These are phyloP conservation scores for Inga oerstediana DNA, from an alignment of 306 rosid genomes.

Conservation along the genomic window DNA sequence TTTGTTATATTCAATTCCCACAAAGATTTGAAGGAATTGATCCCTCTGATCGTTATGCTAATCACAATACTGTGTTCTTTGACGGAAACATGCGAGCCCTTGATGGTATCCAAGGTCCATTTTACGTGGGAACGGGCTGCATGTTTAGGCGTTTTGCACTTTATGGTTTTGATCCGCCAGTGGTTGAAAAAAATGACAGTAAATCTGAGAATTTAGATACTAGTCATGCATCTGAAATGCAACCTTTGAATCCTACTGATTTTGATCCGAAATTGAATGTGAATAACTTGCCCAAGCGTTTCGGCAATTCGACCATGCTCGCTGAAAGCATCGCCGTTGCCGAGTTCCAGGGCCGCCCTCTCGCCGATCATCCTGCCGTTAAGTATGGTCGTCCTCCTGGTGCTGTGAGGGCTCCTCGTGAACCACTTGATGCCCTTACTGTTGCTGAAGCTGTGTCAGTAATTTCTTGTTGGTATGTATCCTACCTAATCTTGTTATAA, in stretches of 20 bases:
- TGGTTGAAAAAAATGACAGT: conserved; percentile 17
- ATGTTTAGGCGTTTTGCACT: conserved; percentile 87
- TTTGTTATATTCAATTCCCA: conserved; percentile 61
- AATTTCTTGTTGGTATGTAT: conserved; percentile 78
- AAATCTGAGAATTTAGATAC: not conserved
- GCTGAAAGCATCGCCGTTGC: conserved; percentile 63
- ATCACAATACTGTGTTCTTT: conserved; percentile 57
- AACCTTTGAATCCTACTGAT: conserved; percentile 49
- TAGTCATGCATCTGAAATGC: conserved; percentile 33
- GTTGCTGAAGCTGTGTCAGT: conserved; percentile 88
- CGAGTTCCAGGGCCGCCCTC: conserved; percentile 83
- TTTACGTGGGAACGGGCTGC: conserved; percentile 90
- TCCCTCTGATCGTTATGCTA: conserved; percentile 63
- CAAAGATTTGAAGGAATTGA: conserved; percentile 65
- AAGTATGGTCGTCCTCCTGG: conserved; percentile 84
- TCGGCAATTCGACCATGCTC: conserved; percentile 78
- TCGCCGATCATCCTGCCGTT: conserved; percentile 76
- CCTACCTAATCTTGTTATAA: not conserved
- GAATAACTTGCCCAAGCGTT: conserved; percentile 72
- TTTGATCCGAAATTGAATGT: conserved; percentile 73
- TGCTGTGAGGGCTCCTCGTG: conserved; percentile 65
- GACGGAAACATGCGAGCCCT: conserved; percentile 67
- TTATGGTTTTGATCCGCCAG: conserved; percentile 85
- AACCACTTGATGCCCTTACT: conserved; percentile 71
- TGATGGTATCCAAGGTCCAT: conserved; percentile 73